Evolutionary conservation across 1,284 basidiomycete species (phyloP), one percentile per base, ranked within the genome.

Genomic region (Fomitopsis schrenkii): DNA sequence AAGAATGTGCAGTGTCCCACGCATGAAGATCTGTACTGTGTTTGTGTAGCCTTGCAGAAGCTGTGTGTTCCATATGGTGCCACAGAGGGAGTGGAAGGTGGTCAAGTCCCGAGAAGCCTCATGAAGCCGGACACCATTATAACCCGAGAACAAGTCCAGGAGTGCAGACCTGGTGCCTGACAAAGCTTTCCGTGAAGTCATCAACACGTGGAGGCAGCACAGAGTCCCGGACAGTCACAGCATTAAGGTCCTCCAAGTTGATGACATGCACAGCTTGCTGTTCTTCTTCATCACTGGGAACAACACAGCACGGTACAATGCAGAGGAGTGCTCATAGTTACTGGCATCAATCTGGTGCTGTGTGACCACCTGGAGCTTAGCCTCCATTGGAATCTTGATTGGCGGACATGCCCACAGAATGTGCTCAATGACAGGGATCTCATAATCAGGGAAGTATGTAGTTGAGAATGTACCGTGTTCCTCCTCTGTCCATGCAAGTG

Each of bases 221-320:
- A 0, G 74, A 55, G 57, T 77, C 72, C 8, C 67, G 66, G 4
- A 77, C 68, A 0, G 67, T 73, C 12, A 75, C 70, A 1, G 62
- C 60, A 57, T 78, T 79, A 0, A 79, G 67, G 1, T 67, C 63
- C 55, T 76, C 67, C 0, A 77, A 62, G 44, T 75, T 70, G 41
- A 72, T 68, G 0, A 78, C 73, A 77, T 17, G 1, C 72, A 66
- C 0, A 75, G 62, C 6, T 64, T 57, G 3, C 69, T 65, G 26
- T 63, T 67, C 58, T 77, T 75, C 66, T 79, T 75, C 5, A 64
- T 48, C 0, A 78, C 75, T 0, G 70, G 61, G 45, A 75, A 77
- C 42, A 70, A 65, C 0, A 65, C 56, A 0, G 73, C 72, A 6
- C 70, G 61, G 59, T 78, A 78, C 0, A 70, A 71, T 0, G 72